These are phyloP conservation scores for Rhynchosporium secalis DNA, from an alignment of 2,329 filamentous ascomycete species.

Conservation along the genomic window DNA sequence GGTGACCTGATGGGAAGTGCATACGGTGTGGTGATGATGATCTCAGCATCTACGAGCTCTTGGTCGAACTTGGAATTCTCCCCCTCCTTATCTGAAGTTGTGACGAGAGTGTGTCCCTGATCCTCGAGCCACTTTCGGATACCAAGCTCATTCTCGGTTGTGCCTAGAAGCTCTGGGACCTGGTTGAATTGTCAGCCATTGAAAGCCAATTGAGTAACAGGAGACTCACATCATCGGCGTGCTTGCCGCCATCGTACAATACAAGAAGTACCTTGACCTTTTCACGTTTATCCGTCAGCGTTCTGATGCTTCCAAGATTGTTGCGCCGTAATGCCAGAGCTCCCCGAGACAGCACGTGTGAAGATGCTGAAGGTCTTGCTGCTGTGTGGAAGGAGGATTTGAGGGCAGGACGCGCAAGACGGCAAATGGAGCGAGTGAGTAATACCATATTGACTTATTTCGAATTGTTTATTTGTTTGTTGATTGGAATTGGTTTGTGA, in stretches of 20 bases:
- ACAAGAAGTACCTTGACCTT: constrained; percentile 95
- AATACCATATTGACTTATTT: constrained; percentile 50
- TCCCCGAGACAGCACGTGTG: constrained; percentile 29
- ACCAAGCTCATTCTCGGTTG: constrained; percentile 97
- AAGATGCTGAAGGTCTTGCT: constrained; percentile 28
- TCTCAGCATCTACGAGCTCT: constrained; percentile 93
- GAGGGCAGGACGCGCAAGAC: constrained; percentile 32
- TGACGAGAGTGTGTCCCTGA: constrained; percentile 92
- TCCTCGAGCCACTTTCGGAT: constrained; percentile 97
- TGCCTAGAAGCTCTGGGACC: constrained; percentile 77
- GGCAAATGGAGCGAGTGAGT: constrained; percentile 37
- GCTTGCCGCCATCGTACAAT: constrained; percentile 84
- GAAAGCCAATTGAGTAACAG: constrained; percentile 8
- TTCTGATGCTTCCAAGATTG: constrained; percentile 37
- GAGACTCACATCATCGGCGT: constrained; percentile 69
- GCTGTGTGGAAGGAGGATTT: constrained; percentile 26
- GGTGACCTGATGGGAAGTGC: constrained; percentile 33
- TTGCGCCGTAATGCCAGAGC: constrained; percentile 26
- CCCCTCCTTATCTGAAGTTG: constrained; percentile 96
- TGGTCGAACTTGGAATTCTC: constrained; percentile 91
- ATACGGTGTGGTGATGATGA: constrained; percentile 98
- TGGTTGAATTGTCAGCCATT: constrained; percentile 38
- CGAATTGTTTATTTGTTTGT: background rate
- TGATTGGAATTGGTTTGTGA: background rate
- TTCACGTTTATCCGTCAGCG: constrained; percentile 39